Evolutionary conservation across 2,329 filamentous ascomycete species (phyloP).

Genomic region (Pezicula rhizophila): DNA sequence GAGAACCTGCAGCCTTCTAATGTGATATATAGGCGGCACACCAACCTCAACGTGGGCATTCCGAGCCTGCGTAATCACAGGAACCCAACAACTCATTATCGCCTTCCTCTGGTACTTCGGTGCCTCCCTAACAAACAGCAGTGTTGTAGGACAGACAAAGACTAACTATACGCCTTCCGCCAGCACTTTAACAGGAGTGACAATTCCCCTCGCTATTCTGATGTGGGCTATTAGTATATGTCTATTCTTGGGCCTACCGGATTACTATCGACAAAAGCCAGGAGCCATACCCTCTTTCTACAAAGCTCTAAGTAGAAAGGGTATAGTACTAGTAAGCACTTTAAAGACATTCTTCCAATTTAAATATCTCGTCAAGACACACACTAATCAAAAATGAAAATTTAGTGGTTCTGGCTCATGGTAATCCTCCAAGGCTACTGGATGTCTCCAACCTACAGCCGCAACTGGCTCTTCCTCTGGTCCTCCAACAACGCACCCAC

Average conservation of each 20-base stretch:
- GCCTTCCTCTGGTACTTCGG: slow-evolving; percentile 1
- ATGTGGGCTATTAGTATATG: slow-evolving; percentile 50
- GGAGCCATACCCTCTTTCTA: slow-evolving; percentile 60
- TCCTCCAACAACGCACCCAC: slow-evolving; percentile 34
- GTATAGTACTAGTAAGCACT: neutral
- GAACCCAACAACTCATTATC: neutral
- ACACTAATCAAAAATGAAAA: too few relatives aligned
- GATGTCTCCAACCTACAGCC: slow-evolving; percentile 57
- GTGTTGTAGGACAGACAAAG: neutral
- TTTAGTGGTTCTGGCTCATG: slow-evolving; percentile 53
- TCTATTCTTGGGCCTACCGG: slow-evolving; percentile 53
- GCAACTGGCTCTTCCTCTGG: slow-evolving; percentile 51
- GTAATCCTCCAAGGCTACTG: slow-evolving; percentile 63
- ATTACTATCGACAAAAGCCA: slow-evolving; percentile 58
- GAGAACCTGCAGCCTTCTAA: neutral
- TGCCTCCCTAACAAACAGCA: neutral
- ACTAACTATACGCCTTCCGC: neutral
- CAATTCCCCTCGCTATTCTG: slow-evolving; percentile 48
- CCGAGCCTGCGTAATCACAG: neutral
- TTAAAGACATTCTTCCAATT: neutral
- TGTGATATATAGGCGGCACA: neutral
- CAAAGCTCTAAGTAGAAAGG: slow-evolving; percentile 43
- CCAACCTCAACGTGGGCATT: neutral
- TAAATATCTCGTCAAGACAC: neutral
- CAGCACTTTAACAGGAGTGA: slow-evolving; percentile 35